phyloP scores from a whole-genome alignment of 1,139 yeast genomes.

The Debaryomyces nepalensis region DNA sequence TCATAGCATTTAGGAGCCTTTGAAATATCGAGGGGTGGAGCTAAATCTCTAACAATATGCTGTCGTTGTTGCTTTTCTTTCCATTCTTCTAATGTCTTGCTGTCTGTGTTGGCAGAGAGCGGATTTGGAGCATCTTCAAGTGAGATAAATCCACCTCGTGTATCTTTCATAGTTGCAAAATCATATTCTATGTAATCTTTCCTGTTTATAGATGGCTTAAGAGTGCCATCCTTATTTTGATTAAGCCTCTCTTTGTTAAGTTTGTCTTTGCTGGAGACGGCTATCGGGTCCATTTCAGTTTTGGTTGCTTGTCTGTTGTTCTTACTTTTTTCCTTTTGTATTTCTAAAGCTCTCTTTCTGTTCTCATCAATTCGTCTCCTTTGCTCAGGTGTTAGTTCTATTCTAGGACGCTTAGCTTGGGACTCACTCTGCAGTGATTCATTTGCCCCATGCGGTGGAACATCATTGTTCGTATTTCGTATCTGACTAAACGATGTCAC shows the following conservation, averaged over 20 bases:
- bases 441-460: not conserved
- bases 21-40: slow-evolving; percentile 74
- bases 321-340: slow-evolving; percentile 44
- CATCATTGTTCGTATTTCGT: slow-evolving; percentile 10
- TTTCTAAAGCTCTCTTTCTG: slow-evolving; percentile 60
- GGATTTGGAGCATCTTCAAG: slow-evolving; percentile 36
- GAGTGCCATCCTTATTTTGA: slow-evolving; percentile 20
- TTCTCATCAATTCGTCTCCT: slow-evolving; percentile 57
- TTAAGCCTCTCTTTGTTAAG: slow-evolving; percentile 10
- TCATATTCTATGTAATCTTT: slow-evolving; percentile 90
- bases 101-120: slow-evolving; percentile 23
- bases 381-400: slow-evolving; percentile 57
- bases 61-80: slow-evolving; percentile 58
- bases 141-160: slow-evolving; percentile 83
- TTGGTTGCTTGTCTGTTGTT: slow-evolving; percentile 36
- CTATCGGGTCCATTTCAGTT: slow-evolving; percentile 7
- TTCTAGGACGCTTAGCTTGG: slow-evolving; percentile 24
- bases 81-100: slow-evolving; percentile 76
- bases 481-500: slow-evolving; percentile 5
- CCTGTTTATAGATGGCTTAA: slow-evolving; percentile 51
- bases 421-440: slow-evolving; percentile 8
- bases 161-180: slow-evolving; percentile 85
- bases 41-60: slow-evolving; percentile 52
- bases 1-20: slow-evolving; percentile 81
- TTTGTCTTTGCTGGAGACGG: not conserved